A percentile compares a stretch with the other conserved stretches of the same genome.
These are phyloP conservation scores for Ustilago esculenta DNA, from an alignment of 1,284 basidiomycete species.

Conservation along the genomic window DNA sequence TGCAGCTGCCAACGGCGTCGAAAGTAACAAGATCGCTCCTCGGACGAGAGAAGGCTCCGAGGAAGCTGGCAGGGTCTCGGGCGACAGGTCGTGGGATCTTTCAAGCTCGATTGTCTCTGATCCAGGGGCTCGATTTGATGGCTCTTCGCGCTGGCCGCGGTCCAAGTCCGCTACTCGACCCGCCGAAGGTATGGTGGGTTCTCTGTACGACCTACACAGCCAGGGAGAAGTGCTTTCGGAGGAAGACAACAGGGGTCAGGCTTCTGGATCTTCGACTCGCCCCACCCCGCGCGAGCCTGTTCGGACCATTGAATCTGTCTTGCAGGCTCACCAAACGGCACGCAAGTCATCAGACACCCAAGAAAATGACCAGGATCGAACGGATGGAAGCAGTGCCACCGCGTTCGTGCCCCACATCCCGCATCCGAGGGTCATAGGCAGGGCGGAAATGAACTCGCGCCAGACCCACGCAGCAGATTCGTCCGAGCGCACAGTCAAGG, in stretches of 20 bases:
- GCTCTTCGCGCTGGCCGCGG: slow-evolving; percentile 11
- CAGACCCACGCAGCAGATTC: neutral
- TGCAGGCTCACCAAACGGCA: slow-evolving; percentile 4
- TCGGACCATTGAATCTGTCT: slow-evolving; percentile 29
- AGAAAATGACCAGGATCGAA: neutral
- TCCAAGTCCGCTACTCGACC: slow-evolving; percentile 16
- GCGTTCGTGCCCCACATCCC: slow-evolving; percentile 31
- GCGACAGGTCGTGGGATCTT: slow-evolving; percentile 13
- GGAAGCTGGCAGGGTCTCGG: neutral
- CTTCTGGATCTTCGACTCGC: too few species aligned
- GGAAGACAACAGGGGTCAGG: too few species aligned
- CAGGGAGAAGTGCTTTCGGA: slow-evolving; percentile 37
- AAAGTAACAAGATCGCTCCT: neutral
- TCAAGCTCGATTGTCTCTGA: slow-evolving; percentile 44
- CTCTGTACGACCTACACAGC: slow-evolving; percentile 28
- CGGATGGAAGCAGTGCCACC: neutral
- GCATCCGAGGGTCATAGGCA: slow-evolving; percentile 8
- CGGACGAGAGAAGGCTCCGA: slow-evolving; percentile 4
- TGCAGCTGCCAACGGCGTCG: neutral
- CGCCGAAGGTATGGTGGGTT: slow-evolving; percentile 16
- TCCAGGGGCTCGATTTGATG: slow-evolving; percentile 15
- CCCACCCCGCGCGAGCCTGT: neutral
- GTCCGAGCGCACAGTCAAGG: slow-evolving; percentile 22
- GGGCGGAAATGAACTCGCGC: neutral
- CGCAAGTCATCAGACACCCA: too few species aligned